phyloP scores from a whole-genome alignment of 2,329 filamentous ascomycete genomes.

The Aureobasidium sp. region DNA sequence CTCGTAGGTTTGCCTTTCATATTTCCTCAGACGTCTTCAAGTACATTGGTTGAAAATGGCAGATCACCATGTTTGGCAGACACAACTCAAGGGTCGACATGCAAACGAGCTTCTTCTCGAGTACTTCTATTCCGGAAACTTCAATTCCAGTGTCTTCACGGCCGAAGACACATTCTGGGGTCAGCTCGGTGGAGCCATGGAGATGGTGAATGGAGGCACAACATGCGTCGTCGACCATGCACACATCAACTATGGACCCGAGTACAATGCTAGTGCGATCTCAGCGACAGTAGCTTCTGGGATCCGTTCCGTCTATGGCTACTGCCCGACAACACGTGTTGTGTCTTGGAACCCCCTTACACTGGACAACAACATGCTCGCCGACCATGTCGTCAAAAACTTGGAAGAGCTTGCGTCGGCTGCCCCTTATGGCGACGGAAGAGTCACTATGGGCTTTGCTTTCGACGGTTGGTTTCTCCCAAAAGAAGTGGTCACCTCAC shows the following conservation, averaged over 20 bases:
- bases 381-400: constrained; percentile 31
- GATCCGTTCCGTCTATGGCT: constrained; percentile 39
- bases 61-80: not conserved
- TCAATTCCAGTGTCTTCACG: constrained; percentile 28
- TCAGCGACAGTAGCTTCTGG: constrained; percentile 36
- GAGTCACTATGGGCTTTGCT: constrained; percentile 36
- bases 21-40: not conserved
- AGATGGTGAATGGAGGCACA: constrained; percentile 34
- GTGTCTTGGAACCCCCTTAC: not conserved
- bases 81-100: constrained; percentile 30
- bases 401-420: constrained; percentile 28
- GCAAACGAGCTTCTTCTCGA: constrained; percentile 34
- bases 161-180: constrained; percentile 40
- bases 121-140: constrained; percentile 28
- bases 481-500: constrained; percentile 27
- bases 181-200: constrained; percentile 32
- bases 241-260: constrained; percentile 24
- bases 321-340: constrained; percentile 17
- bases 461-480: constrained; percentile 37
- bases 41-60: not conserved
- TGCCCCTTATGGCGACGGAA: constrained; percentile 25
- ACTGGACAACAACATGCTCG: constrained; percentile 19
- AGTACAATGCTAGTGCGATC: constrained; percentile 28
- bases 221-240: constrained; percentile 34
- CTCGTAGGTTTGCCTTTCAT: not conserved